Conservation (phyloP, 208 protist species). For the Leishmania amazonensis region DNA sequence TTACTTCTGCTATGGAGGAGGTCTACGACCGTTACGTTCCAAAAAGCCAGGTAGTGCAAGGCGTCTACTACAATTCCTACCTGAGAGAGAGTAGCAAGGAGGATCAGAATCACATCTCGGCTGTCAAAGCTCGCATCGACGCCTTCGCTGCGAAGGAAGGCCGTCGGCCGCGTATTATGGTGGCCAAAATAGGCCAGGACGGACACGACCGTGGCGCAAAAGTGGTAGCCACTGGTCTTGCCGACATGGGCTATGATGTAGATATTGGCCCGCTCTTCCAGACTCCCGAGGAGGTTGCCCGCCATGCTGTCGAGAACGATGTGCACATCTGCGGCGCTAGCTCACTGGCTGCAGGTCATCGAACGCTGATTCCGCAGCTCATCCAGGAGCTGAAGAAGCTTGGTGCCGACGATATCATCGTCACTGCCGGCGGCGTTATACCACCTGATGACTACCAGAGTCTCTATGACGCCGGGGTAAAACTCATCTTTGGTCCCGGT, state of each 20-base stretch:
- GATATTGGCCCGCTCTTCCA: slow-evolving; percentile 95
- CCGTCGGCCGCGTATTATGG: slow-evolving; percentile 93
- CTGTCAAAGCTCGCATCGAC: slow-evolving; percentile 57
- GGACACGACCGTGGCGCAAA: slow-evolving; percentile 96
- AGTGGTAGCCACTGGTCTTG: slow-evolving; percentile 95
- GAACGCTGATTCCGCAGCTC: slow-evolving; percentile 92
- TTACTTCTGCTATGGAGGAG: slow-evolving; percentile 88
- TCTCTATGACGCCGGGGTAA: slow-evolving; percentile 91
- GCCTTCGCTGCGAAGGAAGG: slow-evolving; percentile 81
- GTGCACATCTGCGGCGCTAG: slow-evolving; percentile 94
- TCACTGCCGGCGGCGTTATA: slow-evolving; percentile 88
- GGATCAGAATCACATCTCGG: slow-evolving; percentile 40
- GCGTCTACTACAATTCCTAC: slow-evolving; percentile 85
- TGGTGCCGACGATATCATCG: slow-evolving; percentile 68
- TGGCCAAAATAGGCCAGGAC: slow-evolving; percentile 97
- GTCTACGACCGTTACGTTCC: slow-evolving; percentile 79
- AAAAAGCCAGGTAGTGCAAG: slow-evolving; percentile 68
- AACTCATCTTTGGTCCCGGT: slow-evolving; percentile 93
- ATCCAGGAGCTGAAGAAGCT: slow-evolving; percentile 84
- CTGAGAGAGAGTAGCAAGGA: slow-evolving; percentile 36
- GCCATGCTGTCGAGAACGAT: slow-evolving; percentile 94
- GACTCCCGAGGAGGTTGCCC: slow-evolving; percentile 83
- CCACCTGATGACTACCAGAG: slow-evolving; percentile 94
- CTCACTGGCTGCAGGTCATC: slow-evolving; percentile 78
- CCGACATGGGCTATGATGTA: slow-evolving; percentile 97